These are phyloP conservation scores for Leishmania aethiopica DNA, from an alignment of 208 protist species.

Conservation along the genomic window DNA sequence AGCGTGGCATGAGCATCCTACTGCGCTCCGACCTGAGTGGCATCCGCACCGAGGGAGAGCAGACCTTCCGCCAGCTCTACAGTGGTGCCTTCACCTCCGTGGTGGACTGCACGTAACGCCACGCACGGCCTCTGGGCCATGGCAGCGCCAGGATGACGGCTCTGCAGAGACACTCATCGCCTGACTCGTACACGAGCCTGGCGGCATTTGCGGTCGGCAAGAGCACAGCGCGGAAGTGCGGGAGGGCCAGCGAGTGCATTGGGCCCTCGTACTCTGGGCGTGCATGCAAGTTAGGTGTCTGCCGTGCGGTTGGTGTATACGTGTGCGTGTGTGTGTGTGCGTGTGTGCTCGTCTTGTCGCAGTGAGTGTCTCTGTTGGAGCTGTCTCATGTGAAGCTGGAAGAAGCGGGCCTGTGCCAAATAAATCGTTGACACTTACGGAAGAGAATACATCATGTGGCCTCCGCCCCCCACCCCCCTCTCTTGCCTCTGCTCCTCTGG, in stretches of 20 bases:
- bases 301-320: neutral
- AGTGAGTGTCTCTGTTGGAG: neutral
- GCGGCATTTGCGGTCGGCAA: neutral
- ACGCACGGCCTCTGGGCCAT: neutral
- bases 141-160: neutral
- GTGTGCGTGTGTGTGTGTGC: no score
- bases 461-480: neutral
- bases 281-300: neutral
- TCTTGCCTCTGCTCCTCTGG: no score
- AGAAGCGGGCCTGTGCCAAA: no score
- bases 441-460: neutral
- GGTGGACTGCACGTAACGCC: conserved; percentile 66
- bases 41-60: conserved; percentile 44
- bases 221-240: neutral
- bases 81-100: conserved; percentile 56
- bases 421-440: neutral
- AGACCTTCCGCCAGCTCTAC: conserved; percentile 75
- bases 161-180: neutral
- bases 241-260: neutral
- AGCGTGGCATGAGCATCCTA: conserved; percentile 50
- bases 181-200: neutral
- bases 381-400: neutral
- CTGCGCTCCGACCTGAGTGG: conserved; percentile 60
- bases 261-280: neutral
- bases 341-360: neutral